phyloP scores from a whole-genome alignment of 495 filamentous ascomycete species.

The Aspergillus funiculosus region DNA sequence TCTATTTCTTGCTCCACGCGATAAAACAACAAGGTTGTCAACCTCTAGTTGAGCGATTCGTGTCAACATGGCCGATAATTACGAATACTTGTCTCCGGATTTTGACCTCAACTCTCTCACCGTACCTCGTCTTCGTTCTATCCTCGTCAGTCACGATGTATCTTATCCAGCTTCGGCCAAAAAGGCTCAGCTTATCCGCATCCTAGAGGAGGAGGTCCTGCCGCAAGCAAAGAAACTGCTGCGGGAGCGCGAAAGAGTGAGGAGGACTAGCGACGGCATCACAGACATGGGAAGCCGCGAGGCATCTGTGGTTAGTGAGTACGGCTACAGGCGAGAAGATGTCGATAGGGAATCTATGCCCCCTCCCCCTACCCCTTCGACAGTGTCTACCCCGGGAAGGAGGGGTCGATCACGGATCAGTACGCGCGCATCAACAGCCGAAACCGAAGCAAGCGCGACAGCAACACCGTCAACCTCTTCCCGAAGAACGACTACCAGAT shows the following conservation, averaged over 20 bases:
- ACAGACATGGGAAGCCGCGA: slow-evolving; percentile 64
- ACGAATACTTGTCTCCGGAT: slow-evolving; percentile 74
- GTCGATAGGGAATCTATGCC: slow-evolving; percentile 35
- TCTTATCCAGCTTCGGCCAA: slow-evolving; percentile 80
- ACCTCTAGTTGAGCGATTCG: slow-evolving; percentile 7
- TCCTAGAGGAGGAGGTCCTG: slow-evolving; percentile 74
- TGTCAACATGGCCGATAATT: slow-evolving; percentile 57
- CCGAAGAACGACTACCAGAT: slow-evolving; percentile 30
- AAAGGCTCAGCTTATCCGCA: slow-evolving; percentile 76
- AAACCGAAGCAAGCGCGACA: slow-evolving; percentile 26
- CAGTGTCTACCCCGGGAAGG: slow-evolving; percentile 36
- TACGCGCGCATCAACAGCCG: slow-evolving; percentile 31
- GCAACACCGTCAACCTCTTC: slow-evolving; percentile 29
- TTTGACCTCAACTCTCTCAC: slow-evolving; percentile 83
- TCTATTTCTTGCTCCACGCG: not conserved
- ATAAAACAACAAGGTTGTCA: not conserved
- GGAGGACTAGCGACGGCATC: slow-evolving; percentile 79
- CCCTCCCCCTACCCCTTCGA: slow-evolving; percentile 44
- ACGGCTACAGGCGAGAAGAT: slow-evolving; percentile 31
- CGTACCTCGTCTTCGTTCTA: slow-evolving; percentile 77
- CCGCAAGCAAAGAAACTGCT: slow-evolving; percentile 72
- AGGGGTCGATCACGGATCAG: slow-evolving; percentile 39
- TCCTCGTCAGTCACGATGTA: slow-evolving; percentile 81
- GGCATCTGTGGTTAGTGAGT: slow-evolving; percentile 42
- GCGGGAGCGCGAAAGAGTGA: slow-evolving; percentile 64